phyloP scores from a whole-genome alignment of 257 asterid species.

The Fraxinus cuspidata region DNA sequence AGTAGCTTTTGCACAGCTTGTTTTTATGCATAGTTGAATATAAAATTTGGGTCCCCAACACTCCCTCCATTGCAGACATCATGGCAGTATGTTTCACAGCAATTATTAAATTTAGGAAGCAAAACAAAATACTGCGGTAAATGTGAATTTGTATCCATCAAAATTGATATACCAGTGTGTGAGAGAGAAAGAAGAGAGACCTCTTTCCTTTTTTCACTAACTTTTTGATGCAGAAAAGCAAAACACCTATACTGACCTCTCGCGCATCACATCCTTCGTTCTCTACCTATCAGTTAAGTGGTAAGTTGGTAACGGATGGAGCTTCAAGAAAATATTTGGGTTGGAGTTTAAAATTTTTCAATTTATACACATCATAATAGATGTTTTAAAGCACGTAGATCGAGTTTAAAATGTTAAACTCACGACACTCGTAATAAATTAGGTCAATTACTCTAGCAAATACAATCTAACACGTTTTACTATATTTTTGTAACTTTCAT shows the following conservation, averaged over 20 bases:
- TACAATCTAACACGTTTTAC: no score
- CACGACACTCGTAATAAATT: no score
- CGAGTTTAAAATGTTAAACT: no score
- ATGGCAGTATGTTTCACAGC: conserved; percentile 45
- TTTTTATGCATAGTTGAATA: conserved; percentile 58
- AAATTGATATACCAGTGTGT: background rate
- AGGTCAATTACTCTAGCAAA: no score
- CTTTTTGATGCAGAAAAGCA: conserved; percentile 29
- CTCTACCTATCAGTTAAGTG: background rate
- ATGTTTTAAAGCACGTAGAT: no score
- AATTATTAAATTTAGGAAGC: conserved; percentile 26
- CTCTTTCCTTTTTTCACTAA: conserved; percentile 11
- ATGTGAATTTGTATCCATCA: no score
- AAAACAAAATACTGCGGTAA: conserved; percentile 16
- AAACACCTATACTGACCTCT: conserved; percentile 23
- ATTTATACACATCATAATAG: no score
- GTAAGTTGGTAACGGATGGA: background rate
- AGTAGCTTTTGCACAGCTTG: conserved; percentile 68
- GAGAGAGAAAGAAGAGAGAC: background rate
- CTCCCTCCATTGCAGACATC: conserved; percentile 40
- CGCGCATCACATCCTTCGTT: conserved; percentile 21
- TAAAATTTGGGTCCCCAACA: conserved; percentile 46
- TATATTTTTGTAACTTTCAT: no score
- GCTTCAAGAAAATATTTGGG: no score
- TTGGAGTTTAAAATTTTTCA: no score